Percentiles rank a stretch among this genome's conserved stretches.
Evolutionary conservation across 2,329 filamentous ascomycete species (phyloP).

Genomic region (Phaeosphaeria sp.): DNA sequence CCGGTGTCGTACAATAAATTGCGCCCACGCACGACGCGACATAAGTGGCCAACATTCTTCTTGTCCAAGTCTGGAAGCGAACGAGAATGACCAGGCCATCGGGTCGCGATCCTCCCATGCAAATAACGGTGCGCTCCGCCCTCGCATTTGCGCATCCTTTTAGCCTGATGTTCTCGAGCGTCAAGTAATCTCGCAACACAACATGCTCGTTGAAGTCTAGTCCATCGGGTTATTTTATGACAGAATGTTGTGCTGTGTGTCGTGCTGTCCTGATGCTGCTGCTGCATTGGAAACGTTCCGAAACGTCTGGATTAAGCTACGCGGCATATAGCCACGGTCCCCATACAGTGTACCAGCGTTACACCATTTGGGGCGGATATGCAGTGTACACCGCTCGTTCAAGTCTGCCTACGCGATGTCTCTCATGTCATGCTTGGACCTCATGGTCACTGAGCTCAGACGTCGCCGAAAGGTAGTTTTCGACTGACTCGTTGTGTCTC

Average conservation of each 20-base stretch:
- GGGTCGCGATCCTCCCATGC: slow-evolving; percentile 15
- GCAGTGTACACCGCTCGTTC: slow-evolving; percentile 22
- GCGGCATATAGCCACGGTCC: slow-evolving; percentile 23
- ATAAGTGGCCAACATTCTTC: slow-evolving; percentile 13
- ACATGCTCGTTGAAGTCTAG: not conserved
- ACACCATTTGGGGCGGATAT: slow-evolving; percentile 29
- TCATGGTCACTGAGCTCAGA: slow-evolving; percentile 14
- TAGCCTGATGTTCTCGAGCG: not conserved
- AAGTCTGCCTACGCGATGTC: slow-evolving; percentile 16
- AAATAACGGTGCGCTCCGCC: slow-evolving; percentile 1
- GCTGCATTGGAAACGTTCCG: slow-evolving; percentile 30
- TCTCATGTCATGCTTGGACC: slow-evolving; percentile 24
- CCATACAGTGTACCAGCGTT: slow-evolving; percentile 32
- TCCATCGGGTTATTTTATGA: not conserved
- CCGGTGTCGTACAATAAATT: slow-evolving; percentile 29
- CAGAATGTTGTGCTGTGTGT: slow-evolving; percentile 8
- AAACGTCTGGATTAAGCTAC: slow-evolving; percentile 22
- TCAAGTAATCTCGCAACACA: not conserved
- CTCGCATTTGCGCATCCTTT: not conserved
- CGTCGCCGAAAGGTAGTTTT: not conserved
- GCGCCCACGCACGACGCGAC: slow-evolving; percentile 9
- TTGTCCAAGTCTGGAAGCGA: slow-evolving; percentile 19
- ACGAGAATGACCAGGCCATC: slow-evolving; percentile 28
- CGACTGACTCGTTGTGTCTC: slow-evolving; percentile 11
- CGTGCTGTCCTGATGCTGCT: slow-evolving; percentile 20